phyloP scores from a whole-genome alignment of 164 flowering plant species.

The Tetrastigma voinierianum region DNA sequence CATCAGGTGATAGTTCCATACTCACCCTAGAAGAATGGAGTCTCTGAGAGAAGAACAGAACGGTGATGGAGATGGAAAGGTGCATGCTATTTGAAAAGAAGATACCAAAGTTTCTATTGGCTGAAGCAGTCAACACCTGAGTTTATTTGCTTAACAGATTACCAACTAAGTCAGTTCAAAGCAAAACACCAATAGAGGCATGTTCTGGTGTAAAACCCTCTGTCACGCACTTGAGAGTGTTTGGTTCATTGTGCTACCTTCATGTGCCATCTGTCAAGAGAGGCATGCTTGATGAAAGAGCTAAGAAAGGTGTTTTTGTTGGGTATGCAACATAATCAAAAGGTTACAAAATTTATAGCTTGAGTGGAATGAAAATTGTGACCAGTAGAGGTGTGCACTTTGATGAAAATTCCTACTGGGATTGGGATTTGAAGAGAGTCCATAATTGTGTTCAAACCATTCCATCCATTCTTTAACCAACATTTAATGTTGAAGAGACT shows the following conservation, averaged over 20 bases:
- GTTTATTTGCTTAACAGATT: background rate
- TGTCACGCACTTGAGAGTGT: background rate
- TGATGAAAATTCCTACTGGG: constrained; percentile 1
- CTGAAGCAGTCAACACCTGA: background rate
- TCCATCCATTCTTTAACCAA: no score
- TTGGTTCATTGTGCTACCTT: constrained; percentile 3
- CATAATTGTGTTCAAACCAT: no score
- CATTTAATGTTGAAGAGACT: no score
- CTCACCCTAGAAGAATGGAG: constrained; percentile 2
- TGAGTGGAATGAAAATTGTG: background rate
- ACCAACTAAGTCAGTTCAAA: background rate
- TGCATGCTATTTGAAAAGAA: constrained; percentile 2
- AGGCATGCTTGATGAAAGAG: background rate
- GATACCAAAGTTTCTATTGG: background rate
- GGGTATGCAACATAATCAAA: background rate
- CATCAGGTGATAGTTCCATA: background rate
- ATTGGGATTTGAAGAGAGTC: no score
- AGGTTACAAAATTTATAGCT: constrained; percentile 1
- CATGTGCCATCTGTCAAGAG: background rate
- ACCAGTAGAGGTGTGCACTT: background rate
- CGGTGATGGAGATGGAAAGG: constrained; percentile 9
- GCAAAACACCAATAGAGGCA: constrained; percentile 3
- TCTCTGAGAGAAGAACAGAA: background rate
- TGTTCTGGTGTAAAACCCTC: background rate
- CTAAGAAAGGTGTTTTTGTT: background rate